Evolutionary conservation across 2,329 filamentous ascomycete genomes (phyloP), one percentile per base, ranked within the genome.

Genomic region (Colletotrichum sp.): DNA sequence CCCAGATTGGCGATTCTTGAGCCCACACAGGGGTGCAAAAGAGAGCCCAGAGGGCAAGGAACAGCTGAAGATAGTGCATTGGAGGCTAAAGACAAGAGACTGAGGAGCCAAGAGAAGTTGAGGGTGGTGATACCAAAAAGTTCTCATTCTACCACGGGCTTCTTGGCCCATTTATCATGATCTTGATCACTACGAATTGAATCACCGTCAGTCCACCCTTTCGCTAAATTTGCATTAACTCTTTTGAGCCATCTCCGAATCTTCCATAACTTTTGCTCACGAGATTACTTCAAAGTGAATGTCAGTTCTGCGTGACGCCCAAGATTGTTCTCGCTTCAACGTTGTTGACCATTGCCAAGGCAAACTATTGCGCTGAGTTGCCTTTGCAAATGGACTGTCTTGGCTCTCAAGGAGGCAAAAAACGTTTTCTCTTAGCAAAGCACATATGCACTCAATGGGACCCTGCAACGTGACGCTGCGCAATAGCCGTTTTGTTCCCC

Each of bases 1-100:
- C 76, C 67, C 80, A 84, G 24, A 85, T 76, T 36, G 82, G 82
- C 6, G 81, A 80, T 75, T 81, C 80, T 65, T 81, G 79, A 30
- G 39, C 67, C 26, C 18, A 62, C 68, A 85, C 70, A 81, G 83
- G 57, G 9, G n/a, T 30, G 15, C 8, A 49, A 5, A 60, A 26
- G 13, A 24, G 34, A 18, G 36, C 64, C 64, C 64, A 68, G 7
- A 72, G 16, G 26, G 70, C 8, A 21, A 49, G 5, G 15, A 68
- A 68, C 7, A 72, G 5, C 26, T 59, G 63, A 6, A 72, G 10
- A 26, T 28, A 26, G 6, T 52, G 52, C 70, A 72, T 72, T 15
- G 24, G 9, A 18, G 21, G 12, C n/a, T 8, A 18, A 15, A 18
- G 21, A 52, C 26, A 21, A 66, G 64, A 32, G 9, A 18, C 24